phyloP scores from a whole-genome alignment of 257 asterid species.

The Misopates orontium region DNA sequence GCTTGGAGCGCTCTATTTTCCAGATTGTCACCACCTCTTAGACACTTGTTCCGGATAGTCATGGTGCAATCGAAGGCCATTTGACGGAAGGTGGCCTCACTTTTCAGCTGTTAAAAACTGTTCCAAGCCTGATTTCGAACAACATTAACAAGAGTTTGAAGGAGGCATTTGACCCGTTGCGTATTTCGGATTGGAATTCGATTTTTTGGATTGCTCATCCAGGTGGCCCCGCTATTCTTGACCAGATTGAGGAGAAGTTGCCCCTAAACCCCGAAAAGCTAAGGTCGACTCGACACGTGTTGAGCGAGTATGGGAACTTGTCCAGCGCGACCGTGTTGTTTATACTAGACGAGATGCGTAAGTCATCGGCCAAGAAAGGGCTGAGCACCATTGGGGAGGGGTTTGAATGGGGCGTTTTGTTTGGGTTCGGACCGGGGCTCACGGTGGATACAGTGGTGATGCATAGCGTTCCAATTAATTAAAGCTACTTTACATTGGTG shows the following conservation, averaged over 20 bases:
- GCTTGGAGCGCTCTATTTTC: conserved; percentile 32
- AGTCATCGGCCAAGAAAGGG: not conserved
- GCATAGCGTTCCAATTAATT: not conserved
- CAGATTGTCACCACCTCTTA: conserved; percentile 34
- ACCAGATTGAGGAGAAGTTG: conserved; percentile 41
- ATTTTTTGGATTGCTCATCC: conserved; percentile 48
- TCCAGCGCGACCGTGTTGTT: conserved; percentile 43
- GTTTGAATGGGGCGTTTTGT: not conserved
- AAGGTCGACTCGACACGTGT: conserved; percentile 35
- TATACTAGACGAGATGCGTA: conserved; percentile 48
- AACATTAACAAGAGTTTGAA: conserved; percentile 29
- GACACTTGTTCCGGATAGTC: conserved; percentile 30
- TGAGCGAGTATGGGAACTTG: conserved; percentile 42
- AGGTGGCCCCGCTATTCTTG: conserved; percentile 44
- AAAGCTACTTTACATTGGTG: too few species aligned
- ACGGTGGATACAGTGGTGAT: not conserved
- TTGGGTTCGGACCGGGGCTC: not conserved
- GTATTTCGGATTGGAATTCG: conserved; percentile 45
- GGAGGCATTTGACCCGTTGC: conserved; percentile 35
- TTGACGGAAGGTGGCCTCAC: conserved; percentile 40
- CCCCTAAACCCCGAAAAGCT: conserved; percentile 34
- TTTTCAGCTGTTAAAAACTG: conserved; percentile 30
- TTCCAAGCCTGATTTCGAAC: conserved; percentile 32
- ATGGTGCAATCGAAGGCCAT: conserved; percentile 36
- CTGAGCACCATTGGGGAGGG: not conserved